Evolutionary conservation across 129 eudicot genomes (phyloP), one percentile per base, ranked within the genome.

Genomic region (Heracleum sosnowskyi): DNA sequence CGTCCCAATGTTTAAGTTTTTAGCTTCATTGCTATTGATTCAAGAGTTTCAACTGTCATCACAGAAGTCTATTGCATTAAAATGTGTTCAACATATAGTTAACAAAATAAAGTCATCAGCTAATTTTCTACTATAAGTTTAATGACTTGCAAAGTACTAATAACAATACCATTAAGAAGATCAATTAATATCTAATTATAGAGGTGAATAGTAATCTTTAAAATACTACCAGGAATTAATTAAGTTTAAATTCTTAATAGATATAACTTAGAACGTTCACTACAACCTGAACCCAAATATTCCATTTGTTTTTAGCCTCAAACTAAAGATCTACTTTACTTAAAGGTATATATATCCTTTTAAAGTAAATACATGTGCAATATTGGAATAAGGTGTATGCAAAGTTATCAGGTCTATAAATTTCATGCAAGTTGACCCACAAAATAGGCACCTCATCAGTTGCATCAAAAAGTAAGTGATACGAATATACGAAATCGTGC

Each of bases 21-120:
- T 64, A 92, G 85, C 84, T 81, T 88, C 69, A 81, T 80, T 22
- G 93, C 87, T 82, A 92, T 88, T 29, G 71, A 55, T 74, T 37
- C 36, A 51, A 92, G 86, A 72, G 86, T 84, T 79, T 82, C 78
- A 7, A 92, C 97, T 92, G 96, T 79, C 72, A 9, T 53, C 76
- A 82, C 73, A 77, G 20, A 66, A 64, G 37, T 29, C 51, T 68
- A 34, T 35, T 45, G 49, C 49, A 45, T 45, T 45, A 11, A 45
- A 45, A 41, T 41, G 45, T 53, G 18, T 18, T 57, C 8, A 13
- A 39, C 53, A 46, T n/a, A n/a, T n/a, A n/a, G n/a, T n/a, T n/a
- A n/a, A n/a, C n/a, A n/a, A n/a, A n/a, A n/a, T n/a, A n/a, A n/a
- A n/a, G n/a, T n/a, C n/a, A n/a, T n/a, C n/a, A 46, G 53, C 20